These are phyloP conservation scores for Grosmannia penicillata DNA, from an alignment of 2,329 filamentous ascomycete species.

Conservation along the genomic window DNA sequence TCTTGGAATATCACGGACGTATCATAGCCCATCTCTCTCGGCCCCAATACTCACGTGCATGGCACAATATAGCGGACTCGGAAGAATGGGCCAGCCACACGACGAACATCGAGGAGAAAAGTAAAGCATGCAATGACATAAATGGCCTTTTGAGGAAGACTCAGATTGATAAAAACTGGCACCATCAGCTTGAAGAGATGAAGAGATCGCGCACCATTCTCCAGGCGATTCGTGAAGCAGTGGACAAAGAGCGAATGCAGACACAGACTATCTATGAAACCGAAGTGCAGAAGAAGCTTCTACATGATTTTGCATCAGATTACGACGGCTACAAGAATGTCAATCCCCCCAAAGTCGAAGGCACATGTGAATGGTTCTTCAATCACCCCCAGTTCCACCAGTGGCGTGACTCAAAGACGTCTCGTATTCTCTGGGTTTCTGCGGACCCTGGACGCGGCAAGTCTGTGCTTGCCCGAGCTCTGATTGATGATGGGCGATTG, in stretches of 20 bases:
- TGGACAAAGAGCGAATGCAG: not conserved
- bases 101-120: not conserved
- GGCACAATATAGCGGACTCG: not conserved
- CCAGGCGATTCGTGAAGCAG: not conserved
- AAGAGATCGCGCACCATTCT: not conserved
- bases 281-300: not conserved
- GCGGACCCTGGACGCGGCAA: slow-evolving; percentile 19
- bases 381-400: not conserved
- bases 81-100: not conserved
- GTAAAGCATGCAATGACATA: not conserved
- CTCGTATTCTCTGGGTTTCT: slow-evolving; percentile 18
- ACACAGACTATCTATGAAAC: not conserved
- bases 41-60: not conserved
- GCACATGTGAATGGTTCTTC: slow-evolving; percentile 1
- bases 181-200: not conserved
- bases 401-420: not conserved
- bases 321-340: not conserved
- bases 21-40: not conserved
- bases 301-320: not conserved
- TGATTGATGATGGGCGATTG: slow-evolving; percentile 16
- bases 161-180: not conserved
- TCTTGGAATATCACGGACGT: not conserved
- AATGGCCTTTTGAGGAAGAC: not conserved
- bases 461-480: slow-evolving; percentile 15
- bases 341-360: not conserved